A percentile compares a stretch with the other conserved stretches of the same genome.
These are phyloP conservation scores for Adansonia digitata DNA, from an alignment of 345 rosid genomes.

Conservation along the genomic window DNA sequence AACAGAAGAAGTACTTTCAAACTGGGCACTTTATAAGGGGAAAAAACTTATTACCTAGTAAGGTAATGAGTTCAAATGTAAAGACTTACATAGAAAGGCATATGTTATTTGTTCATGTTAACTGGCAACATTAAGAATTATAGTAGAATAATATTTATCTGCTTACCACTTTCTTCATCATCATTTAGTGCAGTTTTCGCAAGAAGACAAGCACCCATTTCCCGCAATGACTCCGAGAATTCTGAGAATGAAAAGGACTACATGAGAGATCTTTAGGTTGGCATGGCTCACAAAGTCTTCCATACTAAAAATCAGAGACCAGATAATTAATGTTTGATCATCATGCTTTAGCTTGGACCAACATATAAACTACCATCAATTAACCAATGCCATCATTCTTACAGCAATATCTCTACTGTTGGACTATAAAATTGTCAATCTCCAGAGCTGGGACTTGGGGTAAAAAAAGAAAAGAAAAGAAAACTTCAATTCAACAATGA, in stretches of 20 bases:
- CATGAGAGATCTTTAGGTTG: not conserved
- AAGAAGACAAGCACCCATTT: constrained; percentile 81
- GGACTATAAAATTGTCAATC: not conserved
- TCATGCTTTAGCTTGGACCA: not conserved
- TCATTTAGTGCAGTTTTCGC: constrained; percentile 73
- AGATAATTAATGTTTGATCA: not conserved
- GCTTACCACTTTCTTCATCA: constrained; percentile 87
- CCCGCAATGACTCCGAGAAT: constrained; percentile 86
- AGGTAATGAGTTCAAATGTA: not conserved
- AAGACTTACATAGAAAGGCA: not conserved
- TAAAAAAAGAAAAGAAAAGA: not conserved
- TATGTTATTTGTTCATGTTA: not conserved
- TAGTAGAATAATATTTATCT: not conserved
- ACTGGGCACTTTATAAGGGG: not conserved
- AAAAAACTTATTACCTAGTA: not conserved
- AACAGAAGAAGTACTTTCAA: not conserved
- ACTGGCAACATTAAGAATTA: not conserved
- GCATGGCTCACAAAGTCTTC: not conserved
- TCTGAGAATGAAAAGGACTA: constrained; percentile 45
- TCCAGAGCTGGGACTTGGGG: not conserved
- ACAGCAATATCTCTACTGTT: not conserved
- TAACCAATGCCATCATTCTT: not conserved
- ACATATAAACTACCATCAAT: not conserved
- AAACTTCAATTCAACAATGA: not conserved
- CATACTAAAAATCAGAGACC: not conserved